Conservation (phyloP, 305 asterid genomes). For the Fraxinus latifolia region DNA sequence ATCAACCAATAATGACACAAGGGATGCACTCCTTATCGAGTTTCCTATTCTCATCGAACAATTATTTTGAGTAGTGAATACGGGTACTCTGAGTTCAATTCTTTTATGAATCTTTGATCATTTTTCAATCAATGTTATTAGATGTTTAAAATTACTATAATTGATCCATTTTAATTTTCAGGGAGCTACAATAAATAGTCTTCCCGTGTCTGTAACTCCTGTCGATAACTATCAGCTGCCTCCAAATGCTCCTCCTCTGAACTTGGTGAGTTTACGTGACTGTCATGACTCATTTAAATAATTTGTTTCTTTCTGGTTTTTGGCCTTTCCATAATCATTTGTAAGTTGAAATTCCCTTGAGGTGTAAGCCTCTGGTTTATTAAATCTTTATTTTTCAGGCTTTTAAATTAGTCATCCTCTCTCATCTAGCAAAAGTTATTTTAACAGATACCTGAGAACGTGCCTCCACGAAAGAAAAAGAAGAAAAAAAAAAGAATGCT, state of each 20-base stretch:
- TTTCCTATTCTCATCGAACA: not conserved
- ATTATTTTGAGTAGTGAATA: not conserved
- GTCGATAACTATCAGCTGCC: slow-evolving; percentile 42
- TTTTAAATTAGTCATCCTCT: not conserved
- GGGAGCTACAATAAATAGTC: slow-evolving; percentile 44
- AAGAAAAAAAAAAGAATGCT: not conserved
- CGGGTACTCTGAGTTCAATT: not conserved
- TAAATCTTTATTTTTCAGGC: not conserved
- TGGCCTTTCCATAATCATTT: not conserved
- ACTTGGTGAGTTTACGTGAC: slow-evolving; percentile 27
- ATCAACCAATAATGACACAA: not conserved
- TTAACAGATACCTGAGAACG: not conserved
- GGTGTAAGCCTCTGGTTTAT: not conserved
- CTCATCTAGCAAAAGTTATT: not conserved
- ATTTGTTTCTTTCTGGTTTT: not conserved
- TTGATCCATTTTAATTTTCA: slow-evolving; percentile 18
- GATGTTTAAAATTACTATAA: not conserved
- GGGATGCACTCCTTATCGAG: not conserved
- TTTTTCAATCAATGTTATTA: not conserved
- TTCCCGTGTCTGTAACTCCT: slow-evolving; percentile 30
- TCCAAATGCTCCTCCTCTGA: slow-evolving; percentile 34
- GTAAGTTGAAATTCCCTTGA: not conserved
- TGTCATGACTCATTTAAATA: not conserved
- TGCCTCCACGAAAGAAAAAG: not conserved
- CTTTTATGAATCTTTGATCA: not conserved